Conservation (phyloP, 345 rosid genomes). For the Litchi chinensis region DNA sequence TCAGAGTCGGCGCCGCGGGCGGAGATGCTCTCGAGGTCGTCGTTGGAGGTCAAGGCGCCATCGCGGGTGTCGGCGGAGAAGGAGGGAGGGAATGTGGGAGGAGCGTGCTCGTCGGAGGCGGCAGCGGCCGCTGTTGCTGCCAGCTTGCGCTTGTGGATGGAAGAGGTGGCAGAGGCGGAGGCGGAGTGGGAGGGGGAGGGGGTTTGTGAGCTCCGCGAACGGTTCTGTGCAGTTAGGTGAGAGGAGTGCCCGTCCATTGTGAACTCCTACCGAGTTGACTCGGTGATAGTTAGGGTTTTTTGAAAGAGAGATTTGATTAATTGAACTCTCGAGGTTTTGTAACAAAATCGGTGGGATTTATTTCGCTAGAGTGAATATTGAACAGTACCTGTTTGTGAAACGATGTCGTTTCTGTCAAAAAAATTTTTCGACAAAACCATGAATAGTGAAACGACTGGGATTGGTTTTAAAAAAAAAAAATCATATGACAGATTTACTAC, state of each 20-base stretch:
- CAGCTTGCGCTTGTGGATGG: slow-evolving; percentile 91
- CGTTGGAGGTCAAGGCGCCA: slow-evolving; percentile 89
- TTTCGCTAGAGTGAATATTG: too few relatives aligned
- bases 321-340: not conserved
- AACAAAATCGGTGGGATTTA: not conserved
- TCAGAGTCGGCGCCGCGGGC: slow-evolving; percentile 90
- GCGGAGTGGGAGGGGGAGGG: slow-evolving; percentile 98
- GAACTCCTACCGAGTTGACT: not conserved
- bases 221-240: slow-evolving; percentile 77
- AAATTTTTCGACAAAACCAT: too few relatives aligned
- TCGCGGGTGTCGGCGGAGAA: slow-evolving; percentile 95
- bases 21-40: slow-evolving; percentile 97
- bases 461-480: too few relatives aligned
- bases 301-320: not conserved
- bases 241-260: slow-evolving; percentile 71
- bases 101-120: slow-evolving; percentile 75
- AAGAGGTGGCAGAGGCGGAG: slow-evolving; percentile 91
- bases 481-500: too few relatives aligned
- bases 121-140: slow-evolving; percentile 56
- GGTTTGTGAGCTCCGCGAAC: slow-evolving; percentile 88
- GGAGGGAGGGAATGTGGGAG: slow-evolving; percentile 75
- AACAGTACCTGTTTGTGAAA: not conserved
- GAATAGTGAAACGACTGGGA: too few relatives aligned
- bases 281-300: not conserved
- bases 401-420: not conserved